Base-by-base conservation (phyloP, 2,329 filamentous ascomycete genomes). In the Colletotrichum magnum region DNA sequence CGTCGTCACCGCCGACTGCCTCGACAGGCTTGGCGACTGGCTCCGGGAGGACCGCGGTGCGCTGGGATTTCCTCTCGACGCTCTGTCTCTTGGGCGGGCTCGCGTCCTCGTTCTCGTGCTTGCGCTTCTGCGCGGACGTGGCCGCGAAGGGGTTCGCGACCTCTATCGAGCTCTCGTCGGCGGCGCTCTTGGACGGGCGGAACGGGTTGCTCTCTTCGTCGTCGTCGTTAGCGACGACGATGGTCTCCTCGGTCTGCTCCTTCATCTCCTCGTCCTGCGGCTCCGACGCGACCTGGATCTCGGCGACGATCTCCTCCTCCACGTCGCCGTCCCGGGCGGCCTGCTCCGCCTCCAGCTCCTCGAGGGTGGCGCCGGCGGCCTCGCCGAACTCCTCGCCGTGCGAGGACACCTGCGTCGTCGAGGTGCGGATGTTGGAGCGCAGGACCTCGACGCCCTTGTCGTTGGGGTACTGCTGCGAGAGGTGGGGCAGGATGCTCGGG, bases 401-500 rank as follows among this genome's bases (percentile, higher is more conserved):
- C 1, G 64, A 18, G 0, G 68, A 53, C 0, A 45, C 58, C 45
- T 70, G 70, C 13, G 63, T 76, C 73, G 26, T 74, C 71, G 58
- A 73, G 72, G 82, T 80, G 9, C 87, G 82, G 24, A 94, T 81
- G 71, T 88, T 89, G 73, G 85, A 87, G 53, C 88, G 84, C 64
- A 98, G 78, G 10, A 92, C 87, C 79, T 98, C 95, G 1, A 96
- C 88, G 16, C 87, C 87, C 65, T 88, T 84, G 58, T 91, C 88
- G 12, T 86, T 78, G 0, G 90, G 85, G 74, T 90, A 93, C 58
- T 88, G 86, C 63, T 90, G 87, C 7, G 90, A 88, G 28, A 98
- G 82, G 74, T 97, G 93, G 0, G 95, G 95, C 56, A 97, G 80
- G 56, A 97, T 91, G 77, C 92, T 96, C 32, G 92, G 86, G 69